A percentile compares a stretch with the other conserved stretches of the same genome.
These are phyloP conservation scores for Penstemon davidsonii DNA, from an alignment of 257 asterid species.

Conservation along the genomic window DNA sequence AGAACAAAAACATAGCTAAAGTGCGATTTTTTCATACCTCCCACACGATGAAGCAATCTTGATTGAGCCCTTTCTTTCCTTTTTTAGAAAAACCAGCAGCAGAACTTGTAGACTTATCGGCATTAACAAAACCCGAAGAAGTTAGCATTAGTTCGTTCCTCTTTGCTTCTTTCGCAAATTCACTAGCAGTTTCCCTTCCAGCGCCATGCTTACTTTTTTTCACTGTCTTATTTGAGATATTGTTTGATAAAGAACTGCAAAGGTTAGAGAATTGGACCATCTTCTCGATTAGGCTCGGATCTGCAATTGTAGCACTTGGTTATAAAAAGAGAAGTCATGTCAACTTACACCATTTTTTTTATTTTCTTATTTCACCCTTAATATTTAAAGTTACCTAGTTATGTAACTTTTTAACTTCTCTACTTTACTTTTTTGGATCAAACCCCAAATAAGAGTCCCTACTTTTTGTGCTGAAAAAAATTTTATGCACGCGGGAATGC, in stretches of 20 bases:
- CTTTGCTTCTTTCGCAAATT: constrained; percentile 61
- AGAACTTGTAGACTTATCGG: constrained; percentile 31
- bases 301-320: constrained; percentile 22
- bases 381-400: too few species aligned
- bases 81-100: constrained; percentile 51
- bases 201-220: constrained; percentile 45
- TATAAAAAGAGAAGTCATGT: background rate
- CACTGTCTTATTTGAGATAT: constrained; percentile 40
- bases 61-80: constrained; percentile 75
- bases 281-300: constrained; percentile 24
- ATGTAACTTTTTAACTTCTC: too few species aligned
- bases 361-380: too few species aligned
- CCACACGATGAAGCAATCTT: constrained; percentile 63
- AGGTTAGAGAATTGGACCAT: constrained; percentile 69
- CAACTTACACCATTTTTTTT: background rate
- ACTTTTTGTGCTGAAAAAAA: too few species aligned
- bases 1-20: too few species aligned
- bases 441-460: too few species aligned
- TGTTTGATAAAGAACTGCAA: constrained; percentile 54
- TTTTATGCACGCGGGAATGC: too few species aligned
- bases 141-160: constrained; percentile 54
- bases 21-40: constrained; percentile 41
- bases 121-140: constrained; percentile 48
- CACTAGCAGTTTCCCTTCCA: constrained; percentile 46
- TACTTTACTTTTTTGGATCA: background rate